Evolutionary conservation across 345 rosid genomes (phyloP).

Genomic region (Hibiscus syriacus): DNA sequence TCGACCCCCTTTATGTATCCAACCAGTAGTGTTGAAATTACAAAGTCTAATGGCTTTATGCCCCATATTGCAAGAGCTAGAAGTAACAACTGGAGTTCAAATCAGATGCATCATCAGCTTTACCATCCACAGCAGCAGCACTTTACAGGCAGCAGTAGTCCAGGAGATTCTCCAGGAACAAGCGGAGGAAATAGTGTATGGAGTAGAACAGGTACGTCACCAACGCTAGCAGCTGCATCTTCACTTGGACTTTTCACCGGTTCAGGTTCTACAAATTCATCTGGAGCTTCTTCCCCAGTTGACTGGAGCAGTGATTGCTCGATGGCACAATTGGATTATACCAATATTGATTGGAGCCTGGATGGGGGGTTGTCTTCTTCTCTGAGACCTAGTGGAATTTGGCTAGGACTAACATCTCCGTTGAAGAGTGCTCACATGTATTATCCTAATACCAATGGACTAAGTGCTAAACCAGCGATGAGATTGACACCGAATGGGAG

Average conservation of each 20-base stretch:
- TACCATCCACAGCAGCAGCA: conserved; percentile 36
- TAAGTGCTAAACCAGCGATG: conserved; percentile 37
- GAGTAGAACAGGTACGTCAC: conserved; percentile 39
- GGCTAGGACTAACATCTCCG: conserved; percentile 33
- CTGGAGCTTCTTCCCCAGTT: conserved; percentile 55
- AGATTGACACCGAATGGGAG: conserved; percentile 32
- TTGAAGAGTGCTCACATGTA: conserved; percentile 28
- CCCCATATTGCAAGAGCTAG: conserved; percentile 37
- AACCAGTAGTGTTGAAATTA: conserved; percentile 35
- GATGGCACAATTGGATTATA: conserved; percentile 49
- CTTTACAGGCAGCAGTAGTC: conserved; percentile 27
- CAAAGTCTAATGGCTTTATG: conserved; percentile 50
- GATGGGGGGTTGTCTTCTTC: conserved; percentile 35
- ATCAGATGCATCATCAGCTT: conserved; percentile 49
- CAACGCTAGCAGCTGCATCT: conserved; percentile 63
- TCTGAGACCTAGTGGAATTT: conserved; percentile 29
- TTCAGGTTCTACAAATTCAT: conserved; percentile 44
- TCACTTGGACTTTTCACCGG: conserved; percentile 79
- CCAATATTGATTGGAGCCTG: conserved; percentile 76
- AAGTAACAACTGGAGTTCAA: conserved; percentile 36
- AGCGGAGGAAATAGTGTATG: conserved; percentile 44
- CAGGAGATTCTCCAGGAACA: conserved; percentile 39
- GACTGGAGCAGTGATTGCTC: conserved; percentile 69
- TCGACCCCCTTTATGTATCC: conserved; percentile 4
- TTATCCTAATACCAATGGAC: conserved; percentile 24